Percentiles rank a stretch among this genome's conserved stretches.
phyloP scores from a whole-genome alignment of 2,329 filamentous ascomycete species.

The Chaetomium strumarium region DNA sequence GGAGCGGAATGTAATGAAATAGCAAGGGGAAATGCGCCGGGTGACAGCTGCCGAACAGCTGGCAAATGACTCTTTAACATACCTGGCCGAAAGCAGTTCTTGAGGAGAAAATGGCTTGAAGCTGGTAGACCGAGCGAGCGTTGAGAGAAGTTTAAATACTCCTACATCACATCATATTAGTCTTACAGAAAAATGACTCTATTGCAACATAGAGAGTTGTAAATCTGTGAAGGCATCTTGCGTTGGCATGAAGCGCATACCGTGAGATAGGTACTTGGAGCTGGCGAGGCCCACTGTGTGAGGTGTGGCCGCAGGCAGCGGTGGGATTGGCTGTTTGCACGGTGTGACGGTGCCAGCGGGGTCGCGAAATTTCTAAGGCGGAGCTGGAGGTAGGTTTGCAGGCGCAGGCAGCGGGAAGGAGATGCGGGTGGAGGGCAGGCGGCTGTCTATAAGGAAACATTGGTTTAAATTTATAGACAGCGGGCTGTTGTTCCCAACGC shows the following conservation, averaged over 20 bases:
- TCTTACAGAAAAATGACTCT: no score
- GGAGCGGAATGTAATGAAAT: neutral
- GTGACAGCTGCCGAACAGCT: neutral
- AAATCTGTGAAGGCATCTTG: neutral
- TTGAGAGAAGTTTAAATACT: no score
- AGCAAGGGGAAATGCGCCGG: neutral
- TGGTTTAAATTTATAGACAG: conserved; percentile 29
- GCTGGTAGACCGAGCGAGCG: no score
- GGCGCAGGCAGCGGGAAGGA: conserved; percentile 15
- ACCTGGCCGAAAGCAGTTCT: neutral
- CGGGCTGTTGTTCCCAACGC: conserved; percentile 24
- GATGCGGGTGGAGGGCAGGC: conserved; percentile 24
- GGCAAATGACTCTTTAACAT: neutral
- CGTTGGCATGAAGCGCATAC: neutral
- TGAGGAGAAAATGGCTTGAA: neutral
- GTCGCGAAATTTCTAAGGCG: conserved; percentile 13
- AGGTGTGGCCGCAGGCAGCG: neutral
- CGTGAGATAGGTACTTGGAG: neutral
- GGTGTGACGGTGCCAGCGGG: conserved; percentile 16
- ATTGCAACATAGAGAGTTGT: neutral
- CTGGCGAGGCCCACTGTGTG: neutral
- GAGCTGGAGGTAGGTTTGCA: conserved; percentile 16
- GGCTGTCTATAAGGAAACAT: conserved; percentile 27
- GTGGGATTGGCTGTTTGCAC: neutral
- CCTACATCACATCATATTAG: no score